These are phyloP conservation scores for Mycena chlorophos DNA, from an alignment of 768 basidiomycete species.

Conservation along the genomic window DNA sequence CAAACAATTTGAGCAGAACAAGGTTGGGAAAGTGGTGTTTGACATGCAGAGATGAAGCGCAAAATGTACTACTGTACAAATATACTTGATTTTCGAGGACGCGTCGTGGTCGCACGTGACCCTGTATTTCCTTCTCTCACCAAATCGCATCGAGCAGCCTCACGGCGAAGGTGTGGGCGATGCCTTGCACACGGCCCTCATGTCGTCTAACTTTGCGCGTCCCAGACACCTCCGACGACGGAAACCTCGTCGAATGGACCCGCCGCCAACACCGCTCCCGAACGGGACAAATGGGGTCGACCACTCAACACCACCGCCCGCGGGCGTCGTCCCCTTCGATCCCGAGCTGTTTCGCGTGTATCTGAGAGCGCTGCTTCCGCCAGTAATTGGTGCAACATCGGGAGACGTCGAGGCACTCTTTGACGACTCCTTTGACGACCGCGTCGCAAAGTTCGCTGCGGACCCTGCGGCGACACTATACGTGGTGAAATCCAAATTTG, in stretches of 20 bases:
- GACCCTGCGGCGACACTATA: constrained; percentile 80
- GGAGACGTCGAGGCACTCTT: constrained; percentile 69
- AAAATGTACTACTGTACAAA: not conserved
- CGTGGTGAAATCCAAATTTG: constrained; percentile 58
- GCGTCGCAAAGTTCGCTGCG: constrained; percentile 70
- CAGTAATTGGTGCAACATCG: constrained; percentile 71
- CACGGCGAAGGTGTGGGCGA: constrained; percentile 20
- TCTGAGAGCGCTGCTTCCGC: constrained; percentile 71
- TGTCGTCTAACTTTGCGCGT: constrained; percentile 17
- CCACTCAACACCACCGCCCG: constrained; percentile 35
- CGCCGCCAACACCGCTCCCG: constrained; percentile 12
- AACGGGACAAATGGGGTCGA: constrained; percentile 23
- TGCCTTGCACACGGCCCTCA: constrained; percentile 13
- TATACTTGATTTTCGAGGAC: not conserved
- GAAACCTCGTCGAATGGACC: constrained; percentile 22
- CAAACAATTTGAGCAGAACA: constrained; percentile 67
- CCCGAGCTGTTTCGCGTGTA: constrained; percentile 69
- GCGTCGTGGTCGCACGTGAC: not conserved
- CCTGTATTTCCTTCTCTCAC: not conserved
- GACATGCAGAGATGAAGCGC: constrained; percentile 63
- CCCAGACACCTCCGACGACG: constrained; percentile 17
- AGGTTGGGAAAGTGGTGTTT: constrained; percentile 75
- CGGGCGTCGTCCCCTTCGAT: constrained; percentile 55
- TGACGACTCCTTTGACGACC: constrained; percentile 73
- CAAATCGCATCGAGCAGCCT: not conserved